These are phyloP conservation scores for Neurospora terricola DNA, from an alignment of 495 filamentous ascomycete species.

Conservation along the genomic window DNA sequence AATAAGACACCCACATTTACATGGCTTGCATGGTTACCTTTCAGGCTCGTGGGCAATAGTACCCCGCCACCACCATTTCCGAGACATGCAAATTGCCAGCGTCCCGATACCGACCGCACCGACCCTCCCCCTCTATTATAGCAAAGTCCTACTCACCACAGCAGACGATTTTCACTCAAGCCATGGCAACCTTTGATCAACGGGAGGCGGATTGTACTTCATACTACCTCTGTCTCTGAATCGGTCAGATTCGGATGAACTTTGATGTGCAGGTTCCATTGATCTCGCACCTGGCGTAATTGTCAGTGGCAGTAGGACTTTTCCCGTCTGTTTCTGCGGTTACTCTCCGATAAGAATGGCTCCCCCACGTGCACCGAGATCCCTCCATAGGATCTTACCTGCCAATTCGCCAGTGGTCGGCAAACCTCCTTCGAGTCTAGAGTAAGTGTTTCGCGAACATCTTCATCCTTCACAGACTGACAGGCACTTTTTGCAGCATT, in stretches of 20 bases:
- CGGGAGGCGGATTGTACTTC: neutral
- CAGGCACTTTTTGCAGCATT: neutral
- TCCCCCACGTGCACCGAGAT: neutral
- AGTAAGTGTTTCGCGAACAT: neutral
- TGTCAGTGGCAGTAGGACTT: neutral
- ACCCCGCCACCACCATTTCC: neutral
- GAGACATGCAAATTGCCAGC: neutral
- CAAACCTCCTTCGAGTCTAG: neutral
- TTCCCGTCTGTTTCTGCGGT: neutral
- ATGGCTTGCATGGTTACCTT: neutral
- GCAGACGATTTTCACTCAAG: neutral
- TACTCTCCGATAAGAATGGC: neutral
- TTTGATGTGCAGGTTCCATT: neutral
- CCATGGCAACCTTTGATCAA: neutral
- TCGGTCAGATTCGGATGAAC: neutral
- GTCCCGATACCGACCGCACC: neutral
- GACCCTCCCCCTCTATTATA: neutral
- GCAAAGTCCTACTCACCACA: neutral
- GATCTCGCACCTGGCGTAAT: neutral
- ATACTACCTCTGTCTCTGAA: neutral
- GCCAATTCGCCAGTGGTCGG: neutral
- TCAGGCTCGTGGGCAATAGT: neutral
- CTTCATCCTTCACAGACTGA: neutral
- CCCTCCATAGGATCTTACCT: neutral
- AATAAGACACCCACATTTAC: neutral